Base-by-base conservation (phyloP, 257 asterid genomes). In the Hygrophila difformis region DNA sequence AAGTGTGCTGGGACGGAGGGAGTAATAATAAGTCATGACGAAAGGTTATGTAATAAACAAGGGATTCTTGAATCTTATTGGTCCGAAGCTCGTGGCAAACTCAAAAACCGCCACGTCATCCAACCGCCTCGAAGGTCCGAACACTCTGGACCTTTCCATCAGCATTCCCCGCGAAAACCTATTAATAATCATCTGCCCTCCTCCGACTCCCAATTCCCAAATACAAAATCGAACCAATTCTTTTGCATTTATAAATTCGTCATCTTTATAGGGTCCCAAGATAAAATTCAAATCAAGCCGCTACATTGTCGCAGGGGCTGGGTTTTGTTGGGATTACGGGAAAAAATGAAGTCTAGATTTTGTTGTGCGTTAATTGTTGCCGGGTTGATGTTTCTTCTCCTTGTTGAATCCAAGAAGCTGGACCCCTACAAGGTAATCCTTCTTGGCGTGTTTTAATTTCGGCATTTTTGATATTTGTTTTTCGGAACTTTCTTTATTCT, bases 391-490 rank as follows among this genome's bases (percentile, higher is more conserved):
- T 51, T 70, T 37, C 10, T 78, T 1, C 39, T 63, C 24, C 19
- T 49, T 17, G 73, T 51, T 3, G 79, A 80, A 59, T 80, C 85
- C 26, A 83, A 78, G 57, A 65, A 68, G 18, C 23, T 46, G 58
- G 94, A 83, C 61, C 94, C 75, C 9, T 83, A 87, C 62, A 83
- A 80, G 91, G 97, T 77, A 69, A 36, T 29, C 24, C 58, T 23
- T 10, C 18, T 36, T n/a, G n/a, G n/a, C n/a, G n/a, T n/a, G n/a
- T 33, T 5, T 5, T 33, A 5, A 9, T 33, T 5, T 24, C 7
- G 29, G 29, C 3, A 24, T 24, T 24, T 24, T 24, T 24, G 7
- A 3, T 24, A 7, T 24, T 2, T 2, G 3, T 24, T 24, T 7
- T 24, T 2, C n/a, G n/a, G n/a, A n/a, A n/a, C n/a, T n/a, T n/a